Evolutionary conservation across 1,139 yeast genomes (phyloP), one percentile per base, ranked within the genome.

Genomic region (Waltiozyma sp.): DNA sequence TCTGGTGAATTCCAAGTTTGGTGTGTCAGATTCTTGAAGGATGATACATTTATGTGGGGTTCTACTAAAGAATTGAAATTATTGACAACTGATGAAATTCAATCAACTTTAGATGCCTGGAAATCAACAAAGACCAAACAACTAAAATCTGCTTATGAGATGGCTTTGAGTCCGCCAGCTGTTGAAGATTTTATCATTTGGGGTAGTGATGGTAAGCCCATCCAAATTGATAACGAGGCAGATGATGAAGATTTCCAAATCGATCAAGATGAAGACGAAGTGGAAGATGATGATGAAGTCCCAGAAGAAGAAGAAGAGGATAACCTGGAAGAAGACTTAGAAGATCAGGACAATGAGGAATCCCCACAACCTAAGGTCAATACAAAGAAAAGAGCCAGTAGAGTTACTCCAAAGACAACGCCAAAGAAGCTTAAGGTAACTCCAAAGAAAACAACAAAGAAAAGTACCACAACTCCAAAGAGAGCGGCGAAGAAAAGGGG

Each of bases 1-100:
- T 42, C 7, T 34, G 43, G 14, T 19, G 40, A 48, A n/a, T 35
- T 49, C 13, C 48, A 49, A 38, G 46, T 60, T 10, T 55, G 56
- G 46, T 73, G 58, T 52, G 83, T 78, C 13, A 65, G 80, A 48
- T 79, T 79, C 54, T 73, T 77, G 56, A 74, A 74, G 49, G 86
- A 78, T 57, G 84, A 79, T 54, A 78, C 80, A 3, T 79, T 77
- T 53, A 75, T 76, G 44, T 79, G 84, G 84, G 72, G 75, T 41
- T 67, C 68, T 35, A 54, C 58, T 9, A 58, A 60, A 37, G 83
- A 77, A 48, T 50, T 77, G 18, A 62, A 64, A 33, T 55, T 57
- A 2, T 52, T 66, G 5, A 55, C 57, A 2, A 58, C 50, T n/a
- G 59, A 56, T 10, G 52, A 59, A n/a, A 51, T 58, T 35, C 60